Conservation (phyloP, 768 basidiomycete genomes). For the Pulveroboletus sp. region DNA sequence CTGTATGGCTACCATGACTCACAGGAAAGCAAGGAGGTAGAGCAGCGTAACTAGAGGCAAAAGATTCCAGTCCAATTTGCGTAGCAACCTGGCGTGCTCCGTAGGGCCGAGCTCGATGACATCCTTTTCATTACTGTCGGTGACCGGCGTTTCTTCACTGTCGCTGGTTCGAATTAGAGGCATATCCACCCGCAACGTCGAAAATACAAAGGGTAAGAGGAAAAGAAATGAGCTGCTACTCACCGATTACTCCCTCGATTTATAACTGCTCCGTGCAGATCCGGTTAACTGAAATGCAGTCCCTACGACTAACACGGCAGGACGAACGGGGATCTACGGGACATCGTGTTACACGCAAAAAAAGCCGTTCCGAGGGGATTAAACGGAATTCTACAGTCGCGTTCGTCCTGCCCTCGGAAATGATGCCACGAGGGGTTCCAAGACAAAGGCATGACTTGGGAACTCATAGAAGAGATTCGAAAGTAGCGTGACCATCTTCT, state of each 20-base stretch:
- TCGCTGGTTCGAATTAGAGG: neutral
- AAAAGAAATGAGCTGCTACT: neutral
- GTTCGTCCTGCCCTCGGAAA: no score
- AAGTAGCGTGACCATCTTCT: no score
- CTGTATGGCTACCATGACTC: neutral
- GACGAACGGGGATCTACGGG: neutral
- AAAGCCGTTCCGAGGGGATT: no score
- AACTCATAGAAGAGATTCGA: no score
- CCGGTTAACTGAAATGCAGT: neutral
- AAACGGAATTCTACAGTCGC: no score
- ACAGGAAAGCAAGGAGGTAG: conserved; percentile 1
- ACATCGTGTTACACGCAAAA: neutral
- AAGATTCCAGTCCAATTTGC: neutral
- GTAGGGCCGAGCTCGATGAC: neutral
- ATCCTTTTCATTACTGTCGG: no score
- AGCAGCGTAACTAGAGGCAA: neutral
- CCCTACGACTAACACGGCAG: neutral
- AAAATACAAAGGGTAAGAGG: neutral
- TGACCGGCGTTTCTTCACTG: neutral
- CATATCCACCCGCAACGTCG: neutral
- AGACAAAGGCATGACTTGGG: no score
- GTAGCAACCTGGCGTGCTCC: neutral
- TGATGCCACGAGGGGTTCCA: no score
- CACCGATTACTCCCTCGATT: neutral
- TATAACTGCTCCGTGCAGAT: neutral